Percentiles rank a stretch among this genome's conserved stretches.
These are phyloP conservation scores for Kodamaea nitidulidarum DNA, from an alignment of 805 yeast species.

Conservation along the genomic window DNA sequence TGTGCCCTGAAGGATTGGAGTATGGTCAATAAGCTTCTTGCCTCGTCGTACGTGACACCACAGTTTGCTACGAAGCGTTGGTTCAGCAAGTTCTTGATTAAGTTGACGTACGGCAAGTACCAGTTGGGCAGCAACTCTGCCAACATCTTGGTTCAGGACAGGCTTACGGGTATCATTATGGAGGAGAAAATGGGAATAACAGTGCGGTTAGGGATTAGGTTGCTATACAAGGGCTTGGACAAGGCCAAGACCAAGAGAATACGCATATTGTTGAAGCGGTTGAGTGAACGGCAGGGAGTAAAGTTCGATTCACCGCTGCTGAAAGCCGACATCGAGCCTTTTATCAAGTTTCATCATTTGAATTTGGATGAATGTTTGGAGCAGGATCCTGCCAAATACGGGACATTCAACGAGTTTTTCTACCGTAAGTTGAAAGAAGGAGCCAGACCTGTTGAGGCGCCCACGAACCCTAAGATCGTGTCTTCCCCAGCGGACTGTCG, in stretches of 20 bases:
- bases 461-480: conserved; percentile 44
- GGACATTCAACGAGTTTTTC: conserved; percentile 85
- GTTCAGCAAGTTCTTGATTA: conserved; percentile 79
- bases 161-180: conserved; percentile 80
- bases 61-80: conserved; percentile 82
- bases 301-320: conserved; percentile 77
- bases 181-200: conserved; percentile 92
- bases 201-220: conserved; percentile 81
- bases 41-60: conserved; percentile 70
- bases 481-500: conserved; percentile 88
- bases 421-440: conserved; percentile 71
- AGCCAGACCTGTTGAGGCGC: conserved; percentile 67
- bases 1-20: conserved; percentile 81
- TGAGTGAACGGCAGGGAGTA: conserved; percentile 77
- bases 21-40: conserved; percentile 57
- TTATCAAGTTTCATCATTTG: conserved; percentile 77
- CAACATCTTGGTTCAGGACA: conserved; percentile 88
- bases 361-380: conserved; percentile 66
- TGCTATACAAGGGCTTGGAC: conserved; percentile 72
- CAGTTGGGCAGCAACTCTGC: conserved; percentile 84
- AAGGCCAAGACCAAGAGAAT: conserved; percentile 57
- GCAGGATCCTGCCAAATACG: conserved; percentile 45
- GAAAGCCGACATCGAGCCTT: conserved; percentile 62
- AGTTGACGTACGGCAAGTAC: conserved; percentile 84
- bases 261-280: conserved; percentile 53